phyloP scores from a whole-genome alignment of 371 early-diverging fungal genomes.

The Haplosporangium sp. region DNA sequence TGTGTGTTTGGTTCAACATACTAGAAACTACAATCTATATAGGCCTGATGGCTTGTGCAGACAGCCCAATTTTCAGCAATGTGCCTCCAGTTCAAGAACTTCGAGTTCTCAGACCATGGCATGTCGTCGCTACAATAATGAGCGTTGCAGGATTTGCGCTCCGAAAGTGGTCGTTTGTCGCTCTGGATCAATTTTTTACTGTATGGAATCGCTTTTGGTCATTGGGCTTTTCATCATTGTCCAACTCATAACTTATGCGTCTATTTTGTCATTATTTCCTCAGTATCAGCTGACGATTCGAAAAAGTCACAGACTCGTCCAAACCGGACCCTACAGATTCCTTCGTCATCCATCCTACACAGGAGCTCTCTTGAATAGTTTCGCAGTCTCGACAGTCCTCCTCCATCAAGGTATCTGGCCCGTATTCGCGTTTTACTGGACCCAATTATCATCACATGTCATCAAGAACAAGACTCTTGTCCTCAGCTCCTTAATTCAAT shows the following conservation, averaged over 20 bases:
- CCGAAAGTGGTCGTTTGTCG: conserved; percentile 17
- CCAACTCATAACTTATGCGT: neutral
- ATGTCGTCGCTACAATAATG: neutral
- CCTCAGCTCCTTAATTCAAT: neutral
- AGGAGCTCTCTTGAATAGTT: neutral
- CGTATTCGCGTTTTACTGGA: neutral
- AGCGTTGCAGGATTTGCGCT: neutral
- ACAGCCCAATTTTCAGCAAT: neutral
- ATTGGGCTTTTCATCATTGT: neutral
- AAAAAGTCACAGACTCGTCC: conserved; percentile 9
- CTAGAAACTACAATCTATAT: conserved; percentile 2
- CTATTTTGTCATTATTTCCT: neutral
- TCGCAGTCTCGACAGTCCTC: neutral
- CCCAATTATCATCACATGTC: neutral
- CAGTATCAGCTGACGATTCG: conserved; percentile 24
- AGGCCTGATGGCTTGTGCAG: neutral
- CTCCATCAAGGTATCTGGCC: conserved; percentile 10
- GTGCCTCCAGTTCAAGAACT: conserved; percentile 5
- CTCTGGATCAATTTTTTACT: conserved; percentile 24
- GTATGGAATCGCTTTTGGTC: conserved; percentile 2
- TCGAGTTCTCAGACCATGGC: conserved; percentile 15
- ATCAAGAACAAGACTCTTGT: neutral
- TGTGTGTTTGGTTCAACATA: neutral
- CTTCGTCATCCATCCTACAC: conserved; percentile 30
- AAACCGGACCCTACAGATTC: conserved; percentile 22